Base-by-base conservation (phyloP, 768 basidiomycete species). In the Rhodotorula taiwanensis region DNA sequence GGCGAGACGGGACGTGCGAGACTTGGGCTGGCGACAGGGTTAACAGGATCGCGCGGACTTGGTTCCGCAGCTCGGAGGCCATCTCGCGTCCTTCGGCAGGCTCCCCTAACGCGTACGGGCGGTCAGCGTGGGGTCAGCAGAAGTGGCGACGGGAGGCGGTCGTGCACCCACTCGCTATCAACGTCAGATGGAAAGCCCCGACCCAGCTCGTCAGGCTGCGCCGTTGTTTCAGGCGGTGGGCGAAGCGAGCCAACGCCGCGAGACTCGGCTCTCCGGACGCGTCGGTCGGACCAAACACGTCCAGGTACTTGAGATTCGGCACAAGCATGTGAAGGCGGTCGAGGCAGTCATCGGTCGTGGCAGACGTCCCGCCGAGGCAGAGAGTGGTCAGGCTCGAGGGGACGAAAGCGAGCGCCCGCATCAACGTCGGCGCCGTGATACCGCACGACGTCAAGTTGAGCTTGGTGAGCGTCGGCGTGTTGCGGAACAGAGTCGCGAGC, bases 1-100 rank as follows among this genome's bases (percentile, higher is more conserved):
- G 60, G 5, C 27, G 13, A 27, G 61, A 60, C 15, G 55, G 30
- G 28, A 42, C 28, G 53, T 62, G 53, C 4, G 53, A 33, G 20
- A 67, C 27, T 42, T 67, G 66, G 10, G 66, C 33, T 2, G 60
- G 42, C 20, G 66, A 62, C 34, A 64, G 57, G 15, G 57, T 30
- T 4, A 51, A 16, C 39, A 64, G 57, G 42, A 55, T 44, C 30
- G 14, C 25, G n/a, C 48, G 44, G 47, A 64, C 36, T 39, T 39
- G 36, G 36, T 39, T 39, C 36, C 36, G 36, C 10, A 39, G 36
- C 10, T 39, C 36, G 36, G 10, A 39, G 36, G 36, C 36, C 36
- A n/a, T n/a, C n/a, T n/a, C n/a, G n/a, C n/a, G n/a, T n/a, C n/a
- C n/a, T n/a, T n/a, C n/a, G n/a, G n/a, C n/a, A n/a, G n/a, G n/a